These are phyloP conservation scores for Gillenia trifoliata DNA, from an alignment of 306 rosid species.

Conservation along the genomic window DNA sequence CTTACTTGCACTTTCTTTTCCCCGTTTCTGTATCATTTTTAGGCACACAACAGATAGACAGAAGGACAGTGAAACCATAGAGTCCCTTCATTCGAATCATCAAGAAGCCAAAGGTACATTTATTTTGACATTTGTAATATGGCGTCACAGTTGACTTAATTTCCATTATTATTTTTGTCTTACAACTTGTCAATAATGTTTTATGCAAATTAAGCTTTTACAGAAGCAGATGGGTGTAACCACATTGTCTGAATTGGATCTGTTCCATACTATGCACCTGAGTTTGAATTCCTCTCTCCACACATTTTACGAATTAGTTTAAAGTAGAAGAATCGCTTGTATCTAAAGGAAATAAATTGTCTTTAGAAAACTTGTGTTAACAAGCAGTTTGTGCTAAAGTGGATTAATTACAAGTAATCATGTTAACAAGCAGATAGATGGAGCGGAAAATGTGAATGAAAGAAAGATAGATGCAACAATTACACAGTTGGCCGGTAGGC, in stretches of 20 bases:
- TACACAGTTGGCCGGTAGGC: no score
- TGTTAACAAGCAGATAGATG: slow-evolving; percentile 48
- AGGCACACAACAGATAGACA: slow-evolving; percentile 49
- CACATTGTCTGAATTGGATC: background rate
- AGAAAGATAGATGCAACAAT: slow-evolving; percentile 23
- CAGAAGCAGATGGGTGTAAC: background rate
- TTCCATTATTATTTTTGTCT: background rate
- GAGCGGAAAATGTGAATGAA: slow-evolving; percentile 44
- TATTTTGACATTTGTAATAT: background rate
- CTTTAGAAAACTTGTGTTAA: background rate
- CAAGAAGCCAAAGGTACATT: slow-evolving; percentile 73
- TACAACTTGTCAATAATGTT: background rate
- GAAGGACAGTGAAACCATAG: slow-evolving; percentile 42
- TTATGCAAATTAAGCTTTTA: background rate
- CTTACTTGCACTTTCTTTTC: slow-evolving; percentile 6
- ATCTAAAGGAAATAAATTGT: background rate
- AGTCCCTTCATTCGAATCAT: slow-evolving; percentile 35
- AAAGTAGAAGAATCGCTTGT: no score
- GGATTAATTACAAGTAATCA: background rate
- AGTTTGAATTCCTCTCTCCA: background rate
- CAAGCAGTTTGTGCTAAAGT: background rate
- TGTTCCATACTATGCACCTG: background rate
- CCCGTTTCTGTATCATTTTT: slow-evolving; percentile 7
- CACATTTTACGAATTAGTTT: background rate
- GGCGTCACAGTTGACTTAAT: slow-evolving; percentile 5